Conservation (phyloP, 2,329 filamentous ascomycete genomes). For the Zelopaecilomyces penicillatus region DNA sequence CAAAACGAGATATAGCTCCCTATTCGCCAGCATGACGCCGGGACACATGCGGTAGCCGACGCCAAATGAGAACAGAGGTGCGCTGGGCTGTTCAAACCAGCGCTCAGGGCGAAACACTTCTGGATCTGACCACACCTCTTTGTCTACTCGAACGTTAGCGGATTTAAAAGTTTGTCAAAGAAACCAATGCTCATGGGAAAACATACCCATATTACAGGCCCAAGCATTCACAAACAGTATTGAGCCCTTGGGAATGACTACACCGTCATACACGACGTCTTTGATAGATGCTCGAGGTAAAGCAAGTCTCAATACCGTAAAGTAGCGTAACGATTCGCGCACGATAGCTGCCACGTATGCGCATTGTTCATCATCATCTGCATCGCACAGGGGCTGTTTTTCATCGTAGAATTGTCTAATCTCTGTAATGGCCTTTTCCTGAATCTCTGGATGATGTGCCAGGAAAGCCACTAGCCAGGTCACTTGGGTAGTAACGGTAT, state of each 20-base stretch:
- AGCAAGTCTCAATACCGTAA: conserved; percentile 53
- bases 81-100: conserved; percentile 41
- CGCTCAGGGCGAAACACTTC: conserved; percentile 14
- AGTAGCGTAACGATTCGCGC: conserved; percentile 53
- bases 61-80: conserved; percentile 57
- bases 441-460: conserved; percentile 51
- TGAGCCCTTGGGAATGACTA: conserved; percentile 52
- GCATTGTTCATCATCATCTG: conserved; percentile 55
- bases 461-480: conserved; percentile 57
- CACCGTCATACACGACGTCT: conserved; percentile 49
- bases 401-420: conserved; percentile 46
- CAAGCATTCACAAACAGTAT: conserved; percentile 59
- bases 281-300: conserved; percentile 54
- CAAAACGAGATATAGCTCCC: conserved; percentile 57
- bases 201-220: conserved; percentile 60
- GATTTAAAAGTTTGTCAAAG: no score
- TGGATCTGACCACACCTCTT: conserved; percentile 10
- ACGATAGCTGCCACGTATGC: conserved; percentile 56
- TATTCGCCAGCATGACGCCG: conserved; percentile 27
- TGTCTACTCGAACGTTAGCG: conserved; percentile 34
- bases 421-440: conserved; percentile 48
- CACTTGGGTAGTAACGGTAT: conserved; percentile 58
- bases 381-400: conserved; percentile 49
- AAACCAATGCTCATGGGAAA: conserved; percentile 30
- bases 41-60: conserved; percentile 62